Base-by-base conservation (phyloP, 495 filamentous ascomycete genomes). In the Penicillium dipodomyicola region DNA sequence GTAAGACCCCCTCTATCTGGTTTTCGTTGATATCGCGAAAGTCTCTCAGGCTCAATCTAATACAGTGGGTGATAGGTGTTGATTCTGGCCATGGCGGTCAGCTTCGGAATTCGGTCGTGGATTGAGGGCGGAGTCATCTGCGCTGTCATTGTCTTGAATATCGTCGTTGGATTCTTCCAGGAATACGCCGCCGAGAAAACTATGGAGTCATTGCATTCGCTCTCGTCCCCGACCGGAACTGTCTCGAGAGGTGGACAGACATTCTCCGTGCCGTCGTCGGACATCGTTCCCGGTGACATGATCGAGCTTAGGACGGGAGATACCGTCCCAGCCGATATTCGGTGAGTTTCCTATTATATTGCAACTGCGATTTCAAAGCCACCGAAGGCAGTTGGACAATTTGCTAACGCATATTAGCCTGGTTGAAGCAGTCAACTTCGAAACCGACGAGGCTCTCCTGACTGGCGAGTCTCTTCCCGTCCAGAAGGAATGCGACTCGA, bases 221-320 rank as follows among this genome's bases (percentile, higher is more conserved):
- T 86, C 22, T 80, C 74, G 46, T 84, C 84, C 2, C 84, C 83
- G 4, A 83, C 82, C 0, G 82, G 82, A 0, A 75, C 59, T 30
- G 77, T 77, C 6, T 72, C 85, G 9, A 71, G 84, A 14, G 69
- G 77, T 49, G 77, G 78, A 4, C 65, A 77, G 54, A 72, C 71
- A 53, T 58, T 75, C 55, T 80, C 70, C 11, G 70, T 86, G 23
- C 72, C 77, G 7, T 80, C 80, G 10, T 58, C 58, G 14, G 78
- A 82, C 47, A 68, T 82, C 32, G 82, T 86, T 2, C 80, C 77
- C 12, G 84, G 84, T 14, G 82, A 85, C 69, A 79, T 92, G 59
- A 72, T 90, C 47, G 77, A 85, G 41, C 70, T 93, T 41, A 89
- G 87, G 74, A 88, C 87, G 63, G 89, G 89, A 17, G 89, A 92